These are phyloP conservation scores for Colletotrichum sp. DNA, from an alignment of 2,329 filamentous ascomycete genomes.

Conservation along the genomic window DNA sequence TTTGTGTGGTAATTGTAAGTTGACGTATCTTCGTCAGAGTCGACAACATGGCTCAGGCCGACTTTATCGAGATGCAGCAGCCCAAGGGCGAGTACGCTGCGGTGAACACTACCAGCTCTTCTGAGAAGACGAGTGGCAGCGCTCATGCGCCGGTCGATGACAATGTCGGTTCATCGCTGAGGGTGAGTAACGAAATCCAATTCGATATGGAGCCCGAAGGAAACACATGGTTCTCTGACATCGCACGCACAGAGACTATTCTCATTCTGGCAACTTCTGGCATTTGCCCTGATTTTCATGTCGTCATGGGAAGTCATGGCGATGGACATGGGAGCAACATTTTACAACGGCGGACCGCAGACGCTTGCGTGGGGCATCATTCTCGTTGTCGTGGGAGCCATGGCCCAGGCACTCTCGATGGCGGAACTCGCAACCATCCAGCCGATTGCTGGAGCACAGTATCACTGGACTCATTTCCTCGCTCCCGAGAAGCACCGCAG, in stretches of 20 bases:
- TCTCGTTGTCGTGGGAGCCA: slow-evolving; percentile 12
- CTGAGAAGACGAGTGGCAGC: not conserved
- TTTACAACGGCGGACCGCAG: slow-evolving; percentile 16
- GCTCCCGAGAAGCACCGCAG: slow-evolving; percentile 11
- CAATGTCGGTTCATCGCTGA: not conserved
- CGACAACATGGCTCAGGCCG: not conserved
- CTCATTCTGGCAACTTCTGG: slow-evolving; percentile 14
- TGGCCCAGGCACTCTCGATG: slow-evolving; percentile 21
- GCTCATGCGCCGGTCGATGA: not conserved
- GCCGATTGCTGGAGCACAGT: slow-evolving; percentile 26
- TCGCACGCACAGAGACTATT: not conserved
- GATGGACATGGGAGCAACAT: slow-evolving; percentile 17
- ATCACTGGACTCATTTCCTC: slow-evolving; percentile 23
- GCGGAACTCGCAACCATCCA: slow-evolving; percentile 27
- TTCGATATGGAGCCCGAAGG: not conserved
- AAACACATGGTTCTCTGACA: not conserved
- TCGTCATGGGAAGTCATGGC: slow-evolving; percentile 19
- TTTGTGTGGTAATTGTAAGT: not conserved
- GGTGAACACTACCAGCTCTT: slow-evolving; percentile 5
- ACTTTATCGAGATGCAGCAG: not conserved
- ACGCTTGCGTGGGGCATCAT: slow-evolving; percentile 16
- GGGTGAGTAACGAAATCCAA: not conserved
- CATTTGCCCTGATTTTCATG: slow-evolving; percentile 18
- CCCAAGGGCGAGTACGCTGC: slow-evolving; percentile 1
- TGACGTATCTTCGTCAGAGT: not conserved